Evolutionary conservation across 768 basidiomycete genomes (phyloP).

Genomic region (Paxillus rubicundulus): DNA sequence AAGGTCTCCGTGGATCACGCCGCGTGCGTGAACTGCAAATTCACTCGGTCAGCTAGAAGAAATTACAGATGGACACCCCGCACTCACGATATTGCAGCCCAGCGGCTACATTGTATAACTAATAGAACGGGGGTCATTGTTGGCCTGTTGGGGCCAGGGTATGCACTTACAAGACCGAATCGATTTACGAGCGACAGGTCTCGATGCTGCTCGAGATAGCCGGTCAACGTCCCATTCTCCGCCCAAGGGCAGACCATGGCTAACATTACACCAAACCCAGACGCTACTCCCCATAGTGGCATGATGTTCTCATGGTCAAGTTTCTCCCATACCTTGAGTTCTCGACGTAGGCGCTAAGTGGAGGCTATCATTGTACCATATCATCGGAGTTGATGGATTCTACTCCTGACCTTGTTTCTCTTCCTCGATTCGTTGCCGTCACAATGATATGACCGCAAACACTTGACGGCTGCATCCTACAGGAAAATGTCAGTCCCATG

Average conservation of each 20-base stretch:
- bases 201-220: conserved; percentile 11
- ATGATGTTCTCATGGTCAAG: conserved; percentile 22
- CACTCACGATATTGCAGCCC: background rate
- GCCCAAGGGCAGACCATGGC: conserved; percentile 26
- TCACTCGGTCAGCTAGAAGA: background rate
- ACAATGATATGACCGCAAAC: background rate
- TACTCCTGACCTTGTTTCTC: background rate
- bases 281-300: conserved; percentile 16
- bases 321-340: conserved; percentile 20
- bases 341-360: conserved; percentile 17
- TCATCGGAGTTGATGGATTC: background rate
- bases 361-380: background rate
- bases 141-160: background rate
- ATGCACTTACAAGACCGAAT: conserved; percentile 16
- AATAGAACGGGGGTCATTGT: background rate
- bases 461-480: conserved; percentile 1
- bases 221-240: conserved; percentile 15
- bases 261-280: conserved; percentile 19
- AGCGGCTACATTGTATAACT: background rate
- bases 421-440: background rate
- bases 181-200: conserved; percentile 8
- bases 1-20: conserved; percentile 4
- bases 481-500: background rate
- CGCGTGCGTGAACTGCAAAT: background rate
- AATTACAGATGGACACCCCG: background rate